Base-by-base conservation (phyloP, 140 eudicot species). In the Bidens hawaiensis region DNA sequence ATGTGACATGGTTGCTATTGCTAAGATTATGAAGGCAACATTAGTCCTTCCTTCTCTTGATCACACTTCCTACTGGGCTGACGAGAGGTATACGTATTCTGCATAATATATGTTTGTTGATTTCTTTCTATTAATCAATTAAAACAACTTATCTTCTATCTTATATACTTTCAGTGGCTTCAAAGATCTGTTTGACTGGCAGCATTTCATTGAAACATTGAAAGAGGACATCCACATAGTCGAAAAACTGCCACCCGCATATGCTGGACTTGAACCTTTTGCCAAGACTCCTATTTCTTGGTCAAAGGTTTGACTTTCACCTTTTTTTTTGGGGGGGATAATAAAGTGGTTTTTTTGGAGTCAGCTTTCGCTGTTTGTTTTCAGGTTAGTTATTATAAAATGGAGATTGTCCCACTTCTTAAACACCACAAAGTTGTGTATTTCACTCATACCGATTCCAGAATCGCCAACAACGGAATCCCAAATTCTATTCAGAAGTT, bases 21-120 rank as follows among this genome's bases (percentile, higher is more conserved):
- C 97, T 50, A 94, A 94, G 75, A 83, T 88, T 42, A 61, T 81
- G 85, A 88, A 94, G 83, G 97, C 99, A 5, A 94, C 99, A 0
- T 89, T 94, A 68, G 94, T 94, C 60, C 94, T 88, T 74, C 99
- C 99, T 25, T 88, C 97, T 58, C 97, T 94, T 41, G 97, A 94
- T 81, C 99, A 88, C 65, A 75, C 97, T 51, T 94, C 99, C n/a
- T 94, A 85, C 58, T 94, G 99, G 99, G 99, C 99, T 51, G 99
- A 94, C 73, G 88, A 94, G n/a, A 94, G 99, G 99, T 88, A 58
- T 41, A n/a, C n/a, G 38, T 82, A 28, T 65, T 66, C 64, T 34
- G 16, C 25, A 4, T 21, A 60, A 38, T 38, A n/a, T 55, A 10
- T 52, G 13, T 5, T 25, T 52, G 17, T 12, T 21, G 13, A 40